Evolutionary conservation across 2,329 filamentous ascomycete genomes (phyloP).

Genomic region (Ambrosiella xylebori): DNA sequence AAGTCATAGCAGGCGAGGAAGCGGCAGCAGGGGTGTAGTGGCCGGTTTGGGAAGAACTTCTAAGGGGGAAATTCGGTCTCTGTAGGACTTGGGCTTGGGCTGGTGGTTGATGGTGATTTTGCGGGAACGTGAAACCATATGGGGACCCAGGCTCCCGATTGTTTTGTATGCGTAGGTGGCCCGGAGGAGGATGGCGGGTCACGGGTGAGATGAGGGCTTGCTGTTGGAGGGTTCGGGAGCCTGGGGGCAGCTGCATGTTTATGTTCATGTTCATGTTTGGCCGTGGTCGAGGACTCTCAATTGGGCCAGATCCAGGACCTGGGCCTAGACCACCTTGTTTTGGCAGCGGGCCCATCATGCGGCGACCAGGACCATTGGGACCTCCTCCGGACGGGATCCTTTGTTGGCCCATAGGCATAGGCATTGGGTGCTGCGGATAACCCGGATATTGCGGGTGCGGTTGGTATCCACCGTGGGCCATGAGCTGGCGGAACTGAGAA

Average conservation of each 20-base stretch:
- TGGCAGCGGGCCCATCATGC: no score
- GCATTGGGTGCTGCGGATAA: background rate
- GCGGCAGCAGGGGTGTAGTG: background rate
- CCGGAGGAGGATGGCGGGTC: background rate
- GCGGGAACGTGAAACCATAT: background rate
- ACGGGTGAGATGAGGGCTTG: background rate
- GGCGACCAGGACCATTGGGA: no score
- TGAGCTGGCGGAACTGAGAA: background rate
- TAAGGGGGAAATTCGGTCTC: background rate
- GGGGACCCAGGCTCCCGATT: slow-evolving; percentile 4
- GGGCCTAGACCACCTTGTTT: no score
- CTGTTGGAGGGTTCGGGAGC: background rate
- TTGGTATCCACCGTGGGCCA: background rate
- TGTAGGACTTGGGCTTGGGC: background rate
- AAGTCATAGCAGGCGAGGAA: background rate
- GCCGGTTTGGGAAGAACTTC: background rate
- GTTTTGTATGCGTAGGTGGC: background rate
- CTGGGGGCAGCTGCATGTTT: no score
- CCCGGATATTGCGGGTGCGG: background rate
- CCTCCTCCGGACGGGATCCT: no score
- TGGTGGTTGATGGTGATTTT: background rate
- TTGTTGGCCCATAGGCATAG: background rate
- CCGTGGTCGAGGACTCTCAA: no score
- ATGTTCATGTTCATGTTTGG: background rate
- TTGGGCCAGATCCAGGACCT: no score